These are phyloP conservation scores for Volvox carteri DNA, from an alignment of 163 green algal species.

Conservation along the genomic window DNA sequence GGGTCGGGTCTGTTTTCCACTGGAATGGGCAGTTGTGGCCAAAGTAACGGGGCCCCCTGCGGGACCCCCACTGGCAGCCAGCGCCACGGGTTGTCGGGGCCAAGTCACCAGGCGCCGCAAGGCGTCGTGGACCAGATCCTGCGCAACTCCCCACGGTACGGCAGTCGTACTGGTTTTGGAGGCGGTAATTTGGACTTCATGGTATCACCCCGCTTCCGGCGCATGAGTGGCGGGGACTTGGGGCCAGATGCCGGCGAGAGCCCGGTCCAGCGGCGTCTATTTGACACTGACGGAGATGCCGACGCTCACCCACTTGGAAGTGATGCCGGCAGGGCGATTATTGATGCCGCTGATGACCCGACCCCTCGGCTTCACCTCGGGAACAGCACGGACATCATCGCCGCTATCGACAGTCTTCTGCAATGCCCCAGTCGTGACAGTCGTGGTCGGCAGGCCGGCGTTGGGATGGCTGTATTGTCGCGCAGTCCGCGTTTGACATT, in stretches of 20 bases:
- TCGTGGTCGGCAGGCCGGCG: not conserved
- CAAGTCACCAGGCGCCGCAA: conserved; percentile 25
- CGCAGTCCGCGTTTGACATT: not conserved
- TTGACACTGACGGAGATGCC: not conserved
- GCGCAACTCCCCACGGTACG: conserved; percentile 21
- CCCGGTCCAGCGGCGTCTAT: not conserved
- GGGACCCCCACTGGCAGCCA: conserved; percentile 3
- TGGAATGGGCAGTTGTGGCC: not conserved
- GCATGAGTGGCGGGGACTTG: not conserved
- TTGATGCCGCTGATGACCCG: not conserved
- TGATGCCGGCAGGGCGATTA: not conserved
- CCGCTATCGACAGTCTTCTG: not conserved
- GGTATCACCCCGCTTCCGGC: not conserved
- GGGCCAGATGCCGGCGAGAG: not conserved
- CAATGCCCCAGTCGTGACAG: not conserved
- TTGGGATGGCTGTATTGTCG: not conserved
- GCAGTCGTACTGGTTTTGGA: not conserved
- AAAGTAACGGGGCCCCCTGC: not conserved
- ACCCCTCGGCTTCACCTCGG: not conserved
- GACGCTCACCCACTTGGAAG: not conserved
- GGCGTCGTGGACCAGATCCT: conserved; percentile 37
- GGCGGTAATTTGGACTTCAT: not conserved
- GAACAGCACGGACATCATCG: not conserved
- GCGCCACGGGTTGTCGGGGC: not conserved
- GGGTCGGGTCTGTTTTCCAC: conserved; percentile 3